Evolutionary conservation across 75 land plant species (phyloP), one percentile per base, ranked within the genome.

Genomic region (Sequoia sempervirens): DNA sequence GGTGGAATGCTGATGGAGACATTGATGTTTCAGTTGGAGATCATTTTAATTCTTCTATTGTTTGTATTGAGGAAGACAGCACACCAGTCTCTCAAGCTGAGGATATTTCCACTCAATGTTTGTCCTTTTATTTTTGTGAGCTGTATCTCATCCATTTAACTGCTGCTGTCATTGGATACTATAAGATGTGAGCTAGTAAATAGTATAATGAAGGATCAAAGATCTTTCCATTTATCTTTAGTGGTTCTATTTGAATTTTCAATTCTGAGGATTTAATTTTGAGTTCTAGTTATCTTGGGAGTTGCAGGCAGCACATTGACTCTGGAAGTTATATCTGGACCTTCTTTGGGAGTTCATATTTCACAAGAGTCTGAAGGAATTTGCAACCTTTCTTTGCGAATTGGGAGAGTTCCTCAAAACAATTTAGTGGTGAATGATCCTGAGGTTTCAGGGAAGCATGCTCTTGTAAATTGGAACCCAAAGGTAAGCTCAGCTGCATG

Each of bases 381-480:
- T 56, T 86, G 90, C 2, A 85, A 74, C 43, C 87, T 89, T 75
- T 90, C 94, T 10, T 38, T 97, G 69, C 89, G 92, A 2, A 87
- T 97, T 81, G 99, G 99, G 61, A 94, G 99, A 84, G 88, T 96
- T 85, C 83, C 94, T 79, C 92, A 94, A n/a, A 91, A 93, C 86
- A 93, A 91, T 75, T 84, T 97, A 40, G 80, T 93, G 99, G 68
- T 97, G 61, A 94, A 91, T 82, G 98, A 97, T 82, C 83, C 94
- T 32, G 99, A 97, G 86, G 99, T 97, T 82, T 97, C 99, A 28
- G 98, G 99, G 74, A 97, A 93, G 86, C 99, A 97, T 91, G 99
- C 95, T 2, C 13, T 82, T 81, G 93, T 97, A 82, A 93, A 87
- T 46, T 97, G 96, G 99, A 97, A 96, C 76, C 50, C 83, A 26